Conservation (phyloP, 2,329 filamentous ascomycete genomes). For the Xylariaceae sp. region DNA sequence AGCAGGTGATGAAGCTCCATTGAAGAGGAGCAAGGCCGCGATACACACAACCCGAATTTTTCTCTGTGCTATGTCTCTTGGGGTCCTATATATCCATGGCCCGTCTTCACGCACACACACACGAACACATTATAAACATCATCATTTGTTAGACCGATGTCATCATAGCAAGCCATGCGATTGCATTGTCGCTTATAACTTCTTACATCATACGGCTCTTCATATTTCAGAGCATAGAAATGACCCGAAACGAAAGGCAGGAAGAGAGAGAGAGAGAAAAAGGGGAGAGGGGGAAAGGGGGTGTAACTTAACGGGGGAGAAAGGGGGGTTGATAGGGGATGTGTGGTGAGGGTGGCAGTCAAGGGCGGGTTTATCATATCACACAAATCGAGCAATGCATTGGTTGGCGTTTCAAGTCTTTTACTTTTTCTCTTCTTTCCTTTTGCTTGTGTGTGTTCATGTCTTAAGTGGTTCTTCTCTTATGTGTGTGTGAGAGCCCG, state of each 20-base stretch:
- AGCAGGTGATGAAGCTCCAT: constrained; percentile 59
- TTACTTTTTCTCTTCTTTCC: constrained; percentile 1
- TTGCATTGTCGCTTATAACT: constrained; percentile 3
- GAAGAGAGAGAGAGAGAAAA: background rate
- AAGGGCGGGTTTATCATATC: no score
- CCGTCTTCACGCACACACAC: background rate
- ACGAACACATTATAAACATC: constrained; percentile 3
- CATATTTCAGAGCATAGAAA: constrained; percentile 15
- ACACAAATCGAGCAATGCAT: constrained; percentile 18
- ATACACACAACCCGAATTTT: background rate
- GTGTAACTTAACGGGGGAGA: background rate
- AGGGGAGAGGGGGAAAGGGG: constrained; percentile 1
- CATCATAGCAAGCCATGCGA: background rate
- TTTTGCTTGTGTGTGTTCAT: no score
- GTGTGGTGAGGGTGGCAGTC: no score
- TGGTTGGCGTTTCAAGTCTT: constrained; percentile 22
- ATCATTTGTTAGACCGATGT: no score
- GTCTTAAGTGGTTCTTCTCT: no score
- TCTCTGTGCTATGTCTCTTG: no score
- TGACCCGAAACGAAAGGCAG: background rate
- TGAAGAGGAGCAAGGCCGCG: constrained; percentile 21
- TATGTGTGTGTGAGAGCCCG: constrained; percentile 1
- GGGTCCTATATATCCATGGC: background rate
- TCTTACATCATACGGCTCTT: constrained; percentile 10
- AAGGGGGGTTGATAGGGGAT: no score